Evolutionary conservation across 169 alveolate genomes (phyloP).

Genomic region (Plasmodium chabaudi): DNA sequence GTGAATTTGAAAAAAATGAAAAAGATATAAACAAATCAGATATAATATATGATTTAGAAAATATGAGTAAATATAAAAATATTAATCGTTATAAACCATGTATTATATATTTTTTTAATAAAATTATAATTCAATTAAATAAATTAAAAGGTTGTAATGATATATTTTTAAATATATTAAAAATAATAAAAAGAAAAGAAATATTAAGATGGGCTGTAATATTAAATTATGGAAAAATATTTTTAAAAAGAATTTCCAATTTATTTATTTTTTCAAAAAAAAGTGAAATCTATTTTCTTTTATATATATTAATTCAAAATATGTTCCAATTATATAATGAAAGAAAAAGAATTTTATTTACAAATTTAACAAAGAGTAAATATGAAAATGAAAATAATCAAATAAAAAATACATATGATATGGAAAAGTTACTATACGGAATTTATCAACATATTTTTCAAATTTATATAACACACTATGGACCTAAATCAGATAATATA

Average conservation of each 20-base stretch:
- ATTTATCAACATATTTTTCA: conserved; percentile 46
- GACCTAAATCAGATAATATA: conserved; percentile 1
- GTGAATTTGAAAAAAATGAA: not conserved
- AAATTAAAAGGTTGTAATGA: conserved; percentile 12
- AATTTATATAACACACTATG: conserved; percentile 37
- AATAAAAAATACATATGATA: conserved; percentile 24
- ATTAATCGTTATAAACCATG: conserved; percentile 12
- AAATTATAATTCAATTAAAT: not conserved
- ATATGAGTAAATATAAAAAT: conserved; percentile 28
- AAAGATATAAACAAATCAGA: not conserved
- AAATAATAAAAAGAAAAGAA: conserved; percentile 44
- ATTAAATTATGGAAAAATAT: conserved; percentile 22
- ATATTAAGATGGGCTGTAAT: conserved; percentile 49
- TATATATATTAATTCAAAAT: conserved; percentile 46
- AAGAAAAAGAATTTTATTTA: conserved; percentile 40
- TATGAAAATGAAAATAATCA: conserved; percentile 18
- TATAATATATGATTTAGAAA: conserved; percentile 4
- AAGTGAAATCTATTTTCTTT: conserved; percentile 46
- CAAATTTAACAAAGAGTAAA: conserved; percentile 11
- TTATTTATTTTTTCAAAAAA: conserved; percentile 44
- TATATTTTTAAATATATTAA: conserved; percentile 30
- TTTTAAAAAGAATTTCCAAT: conserved; percentile 35
- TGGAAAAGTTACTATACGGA: conserved; percentile 34
- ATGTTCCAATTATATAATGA: conserved; percentile 58
- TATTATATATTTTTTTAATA: conserved; percentile 14